Evolutionary conservation across 2,329 filamentous ascomycete genomes (phyloP).

Genomic region (Cercospora sojina): DNA sequence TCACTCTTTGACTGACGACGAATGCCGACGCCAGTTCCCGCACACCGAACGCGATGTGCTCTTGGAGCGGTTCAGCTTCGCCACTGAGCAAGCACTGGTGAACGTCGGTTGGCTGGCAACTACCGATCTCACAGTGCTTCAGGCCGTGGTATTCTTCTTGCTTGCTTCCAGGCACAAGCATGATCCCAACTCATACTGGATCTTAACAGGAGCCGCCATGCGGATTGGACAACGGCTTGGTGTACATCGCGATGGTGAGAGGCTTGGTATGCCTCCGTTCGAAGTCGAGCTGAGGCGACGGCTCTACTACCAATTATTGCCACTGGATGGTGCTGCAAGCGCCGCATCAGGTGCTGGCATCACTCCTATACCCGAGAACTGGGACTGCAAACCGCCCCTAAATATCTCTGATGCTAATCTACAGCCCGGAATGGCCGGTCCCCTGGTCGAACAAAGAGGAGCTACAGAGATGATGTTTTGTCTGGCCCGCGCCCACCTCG

Average conservation of each 20-base stretch:
- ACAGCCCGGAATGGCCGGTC: constrained; percentile 44
- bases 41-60: constrained; percentile 39
- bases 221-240: constrained; percentile 60
- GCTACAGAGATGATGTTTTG: constrained; percentile 54
- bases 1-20: constrained; percentile 47
- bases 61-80: constrained; percentile 41
- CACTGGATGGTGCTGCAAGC: constrained; percentile 48
- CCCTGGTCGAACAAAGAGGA: constrained; percentile 50
- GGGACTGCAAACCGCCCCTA: constrained; percentile 30
- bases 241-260: constrained; percentile 57
- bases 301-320: constrained; percentile 60
- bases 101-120: constrained; percentile 66
- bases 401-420: constrained; percentile 38
- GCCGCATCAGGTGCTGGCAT: constrained; percentile 28
- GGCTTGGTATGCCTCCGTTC: constrained; percentile 52
- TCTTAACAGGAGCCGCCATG: constrained; percentile 59
- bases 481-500: constrained; percentile 41
- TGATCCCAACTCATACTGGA: constrained; percentile 58
- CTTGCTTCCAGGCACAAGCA: constrained; percentile 38
- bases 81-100: constrained; percentile 62
- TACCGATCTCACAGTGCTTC: constrained; percentile 63
- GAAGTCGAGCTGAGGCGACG: constrained; percentile 60
- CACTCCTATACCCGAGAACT: constrained; percentile 19
- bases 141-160: constrained; percentile 65
- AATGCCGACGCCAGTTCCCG: constrained; percentile 50